Base-by-base conservation (phyloP, 192 early-diverging fungal genomes). In the Coemansia sp. region DNA sequence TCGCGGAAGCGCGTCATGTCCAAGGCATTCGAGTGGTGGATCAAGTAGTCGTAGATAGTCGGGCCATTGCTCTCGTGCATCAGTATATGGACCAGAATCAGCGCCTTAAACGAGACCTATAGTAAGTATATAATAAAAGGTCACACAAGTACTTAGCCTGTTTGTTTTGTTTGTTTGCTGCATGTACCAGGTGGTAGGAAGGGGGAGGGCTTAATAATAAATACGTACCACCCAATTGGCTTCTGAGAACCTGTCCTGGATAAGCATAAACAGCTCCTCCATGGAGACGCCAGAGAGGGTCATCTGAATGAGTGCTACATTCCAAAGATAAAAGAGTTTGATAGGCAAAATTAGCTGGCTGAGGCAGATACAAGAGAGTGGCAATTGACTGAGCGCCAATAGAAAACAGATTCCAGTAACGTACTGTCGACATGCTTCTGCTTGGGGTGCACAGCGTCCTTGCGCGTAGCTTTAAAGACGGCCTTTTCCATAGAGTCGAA, bases 391-490 rank as follows among this genome's bases (percentile, higher is more conserved):
- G 20, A 22, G 7, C 20, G 49, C 49, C 49, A 22, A 13, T 1
- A 27, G 27, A 27, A 27, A 11, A 22, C 20, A 50, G 49, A 50
- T 50, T 18, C 49, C n/a, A 50, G 49, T 24, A 57, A 81, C 75
- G 75, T 81, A 81, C 82, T 83, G 67, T 83, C 81, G 67, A 87
- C 85, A 74, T 87, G 85, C 44, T 87, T 87, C 50, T 79, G 75
- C 64, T 87, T 87, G 33, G 85, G 85, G 57, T 82, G 79, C 62
- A 84, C 82, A 16, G 71, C 69, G 68, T 87, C 83, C 67, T 79
- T 78, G 66, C 78, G 77, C 12, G 85, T 87, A 52, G 85, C 85
- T 74, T 87, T 87, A 70, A 79, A 71, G 13, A 85, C 76, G 31
- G 83, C 79, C 77, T 85, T 87, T 66, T 87, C 85, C 83, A 87